Conservation (phyloP, 805 yeast genomes). For the Starmerella cellae region DNA sequence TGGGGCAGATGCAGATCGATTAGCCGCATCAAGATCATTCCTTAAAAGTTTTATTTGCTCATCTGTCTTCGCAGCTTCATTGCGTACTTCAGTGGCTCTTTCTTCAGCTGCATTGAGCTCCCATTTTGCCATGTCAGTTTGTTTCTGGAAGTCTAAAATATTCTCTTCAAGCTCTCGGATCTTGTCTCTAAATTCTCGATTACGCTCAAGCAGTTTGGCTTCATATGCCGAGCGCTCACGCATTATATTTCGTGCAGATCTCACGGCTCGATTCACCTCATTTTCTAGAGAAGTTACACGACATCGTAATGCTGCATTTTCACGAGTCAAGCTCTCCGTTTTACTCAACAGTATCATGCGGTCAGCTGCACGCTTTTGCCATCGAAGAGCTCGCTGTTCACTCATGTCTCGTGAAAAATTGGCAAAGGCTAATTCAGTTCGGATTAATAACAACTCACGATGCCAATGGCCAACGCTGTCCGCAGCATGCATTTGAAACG, state of each 20-base stretch:
- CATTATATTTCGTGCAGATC: conserved; percentile 25
- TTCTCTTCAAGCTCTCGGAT: conserved; percentile 19
- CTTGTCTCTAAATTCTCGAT: conserved; percentile 24
- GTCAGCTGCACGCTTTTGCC: conserved; percentile 26
- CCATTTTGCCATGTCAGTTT: conserved; percentile 23
- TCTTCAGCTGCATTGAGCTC: conserved; percentile 26
- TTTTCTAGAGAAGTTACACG: conserved; percentile 22
- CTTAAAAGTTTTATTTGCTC: background rate
- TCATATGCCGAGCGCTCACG: conserved; percentile 30
- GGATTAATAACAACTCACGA: conserved; percentile 42
- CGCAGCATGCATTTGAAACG: conserved; percentile 4
- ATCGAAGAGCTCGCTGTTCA: conserved; percentile 29
- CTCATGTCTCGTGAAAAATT: conserved; percentile 39
- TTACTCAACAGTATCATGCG: conserved; percentile 24
- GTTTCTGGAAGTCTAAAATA: conserved; percentile 18
- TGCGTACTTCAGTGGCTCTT: conserved; percentile 10
- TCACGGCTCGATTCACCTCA: conserved; percentile 25
- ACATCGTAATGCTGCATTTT: conserved; percentile 24
- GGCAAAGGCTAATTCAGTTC: conserved; percentile 51
- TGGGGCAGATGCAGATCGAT: background rate
- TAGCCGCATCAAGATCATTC: conserved; percentile 14
- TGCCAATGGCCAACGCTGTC: conserved; percentile 21
- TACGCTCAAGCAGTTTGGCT: conserved; percentile 25
- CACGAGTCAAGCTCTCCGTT: conserved; percentile 23
- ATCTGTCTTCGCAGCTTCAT: background rate